Percentiles rank a stretch among this genome's conserved stretches.
Evolutionary conservation across 768 basidiomycete genomes (phyloP).

Genomic region (Pulveroboletus ravenelii): DNA sequence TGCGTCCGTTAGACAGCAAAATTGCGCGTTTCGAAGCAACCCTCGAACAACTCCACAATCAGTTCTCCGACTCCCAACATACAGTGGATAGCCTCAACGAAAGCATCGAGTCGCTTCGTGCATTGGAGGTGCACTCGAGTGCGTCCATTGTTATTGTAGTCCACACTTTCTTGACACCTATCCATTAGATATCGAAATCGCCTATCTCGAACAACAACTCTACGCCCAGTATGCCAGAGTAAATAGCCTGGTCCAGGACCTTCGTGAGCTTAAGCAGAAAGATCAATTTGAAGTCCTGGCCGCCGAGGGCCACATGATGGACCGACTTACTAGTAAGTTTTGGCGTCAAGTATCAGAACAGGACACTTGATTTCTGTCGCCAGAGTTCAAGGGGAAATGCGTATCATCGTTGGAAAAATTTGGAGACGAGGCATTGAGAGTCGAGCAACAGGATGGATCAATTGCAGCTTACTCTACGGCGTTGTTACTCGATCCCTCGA

Average conservation of each 20-base stretch:
- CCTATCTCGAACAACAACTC: background rate
- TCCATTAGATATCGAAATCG: background rate
- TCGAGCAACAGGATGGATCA: background rate
- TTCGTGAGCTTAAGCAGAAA: background rate
- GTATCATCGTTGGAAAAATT: background rate
- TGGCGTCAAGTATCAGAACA: background rate
- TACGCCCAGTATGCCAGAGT: background rate
- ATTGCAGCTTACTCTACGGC: constrained; percentile 1
- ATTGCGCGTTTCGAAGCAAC: background rate
- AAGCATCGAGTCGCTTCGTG: background rate
- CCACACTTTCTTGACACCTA: background rate
- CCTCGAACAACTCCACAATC: background rate
- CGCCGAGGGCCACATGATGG: background rate
- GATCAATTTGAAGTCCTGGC: constrained; percentile 1
- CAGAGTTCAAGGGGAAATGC: constrained; percentile 6
- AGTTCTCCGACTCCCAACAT: background rate
- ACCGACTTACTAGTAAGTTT: constrained; percentile 5
- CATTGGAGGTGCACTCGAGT: background rate
- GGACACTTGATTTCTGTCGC: background rate
- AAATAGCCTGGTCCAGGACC: background rate
- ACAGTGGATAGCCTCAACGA: background rate
- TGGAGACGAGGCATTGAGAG: background rate
- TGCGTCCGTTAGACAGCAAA: too few species aligned
- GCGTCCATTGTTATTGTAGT: too few species aligned
- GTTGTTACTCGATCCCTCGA: background rate